Percentiles rank a stretch among this genome's conserved stretches.
These are phyloP conservation scores for Beauveria scarabaeidicola DNA, from an alignment of 2,329 filamentous ascomycete species.

Conservation along the genomic window DNA sequence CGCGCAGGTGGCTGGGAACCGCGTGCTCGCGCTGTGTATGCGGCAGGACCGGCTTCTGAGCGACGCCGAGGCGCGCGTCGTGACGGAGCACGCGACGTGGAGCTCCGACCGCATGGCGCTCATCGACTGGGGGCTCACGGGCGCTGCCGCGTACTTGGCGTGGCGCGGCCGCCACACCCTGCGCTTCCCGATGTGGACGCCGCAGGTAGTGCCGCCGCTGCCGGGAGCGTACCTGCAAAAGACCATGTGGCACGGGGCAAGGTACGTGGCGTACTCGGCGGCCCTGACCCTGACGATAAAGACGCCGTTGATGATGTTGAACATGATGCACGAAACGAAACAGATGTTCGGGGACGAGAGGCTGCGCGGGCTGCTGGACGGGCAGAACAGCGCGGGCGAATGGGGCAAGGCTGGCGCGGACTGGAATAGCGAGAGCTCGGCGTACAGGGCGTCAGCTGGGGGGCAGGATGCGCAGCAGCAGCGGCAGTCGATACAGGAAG, in stretches of 20 bases:
- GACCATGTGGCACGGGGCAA: constrained; percentile 27
- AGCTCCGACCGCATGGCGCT: constrained; percentile 24
- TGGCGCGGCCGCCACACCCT: constrained; percentile 24
- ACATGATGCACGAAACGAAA: constrained; percentile 15
- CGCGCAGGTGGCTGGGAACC: constrained; percentile 21
- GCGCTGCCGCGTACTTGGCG: constrained; percentile 19
- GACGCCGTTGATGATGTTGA: constrained; percentile 23
- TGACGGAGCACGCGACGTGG: constrained; percentile 25
- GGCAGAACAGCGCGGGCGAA: background rate
- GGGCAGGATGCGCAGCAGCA: constrained; percentile 2
- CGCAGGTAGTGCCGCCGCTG: constrained; percentile 26
- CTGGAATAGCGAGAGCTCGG: background rate
- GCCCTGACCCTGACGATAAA: constrained; percentile 18
- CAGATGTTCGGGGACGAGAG: background rate
- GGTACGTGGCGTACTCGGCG: constrained; percentile 27
- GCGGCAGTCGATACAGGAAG: constrained; percentile 8
- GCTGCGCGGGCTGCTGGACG: background rate
- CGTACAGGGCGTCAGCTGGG: background rate
- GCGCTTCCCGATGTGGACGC: constrained; percentile 33
- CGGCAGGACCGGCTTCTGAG: constrained; percentile 23
- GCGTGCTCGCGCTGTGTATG: constrained; percentile 21
- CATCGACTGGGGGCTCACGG: constrained; percentile 21
- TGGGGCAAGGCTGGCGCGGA: background rate
- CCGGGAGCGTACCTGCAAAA: constrained; percentile 20
- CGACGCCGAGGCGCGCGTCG: constrained; percentile 28